Evolutionary conservation across 2,329 filamentous ascomycete species (phyloP), one percentile per base, ranked within the genome.

Genomic region (Apiospora sp.): DNA sequence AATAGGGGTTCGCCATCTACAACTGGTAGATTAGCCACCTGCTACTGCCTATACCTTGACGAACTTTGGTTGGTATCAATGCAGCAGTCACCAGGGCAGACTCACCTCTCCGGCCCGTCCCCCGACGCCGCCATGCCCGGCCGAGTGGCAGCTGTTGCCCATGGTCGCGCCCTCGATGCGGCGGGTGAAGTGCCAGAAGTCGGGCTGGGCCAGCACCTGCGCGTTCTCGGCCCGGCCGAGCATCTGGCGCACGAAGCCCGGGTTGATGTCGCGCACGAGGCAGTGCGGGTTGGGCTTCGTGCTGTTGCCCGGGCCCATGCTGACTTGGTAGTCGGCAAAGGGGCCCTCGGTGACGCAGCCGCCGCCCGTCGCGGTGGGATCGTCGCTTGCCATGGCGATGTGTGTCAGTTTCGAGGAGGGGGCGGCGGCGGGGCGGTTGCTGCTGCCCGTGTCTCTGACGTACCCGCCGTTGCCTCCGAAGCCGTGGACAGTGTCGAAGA

Each of bases 211-310:
- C 1, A 80, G 51, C 3, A 76, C 67, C 13, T 73, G 73, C 19
- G 43, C 69, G 48, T 72, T 64, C 30, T 64, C 69, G 16, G 72
- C 68, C 13, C 61, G 30, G 46, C 74, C 75, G 19, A 79, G 67
- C 27, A 72, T 51, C 46, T 72, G 68, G 30, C 72, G 48, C 64
- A 75, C 76, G 14, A 79, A 58, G 24, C 44, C 70, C 16, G 75
- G 78, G 34, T 77, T 79, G 13, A 82, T 73, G 70, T 82, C 81
- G 46, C 81, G 78, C 12, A 76, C 76, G 43, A 82, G 71, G 70
- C 81, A 83, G 71, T 77, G 80, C 7, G 81, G 80, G 70, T 74
- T 78, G 49, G 82, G 79, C 16, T 72, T 71, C 7, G 75, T 77
- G 71, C 73, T 70, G n/a, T 73, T 71, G 14, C 78, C 77, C 6